phyloP scores from a whole-genome alignment of 768 basidiomycete genomes.

The Punctularia strigosozonata region DNA sequence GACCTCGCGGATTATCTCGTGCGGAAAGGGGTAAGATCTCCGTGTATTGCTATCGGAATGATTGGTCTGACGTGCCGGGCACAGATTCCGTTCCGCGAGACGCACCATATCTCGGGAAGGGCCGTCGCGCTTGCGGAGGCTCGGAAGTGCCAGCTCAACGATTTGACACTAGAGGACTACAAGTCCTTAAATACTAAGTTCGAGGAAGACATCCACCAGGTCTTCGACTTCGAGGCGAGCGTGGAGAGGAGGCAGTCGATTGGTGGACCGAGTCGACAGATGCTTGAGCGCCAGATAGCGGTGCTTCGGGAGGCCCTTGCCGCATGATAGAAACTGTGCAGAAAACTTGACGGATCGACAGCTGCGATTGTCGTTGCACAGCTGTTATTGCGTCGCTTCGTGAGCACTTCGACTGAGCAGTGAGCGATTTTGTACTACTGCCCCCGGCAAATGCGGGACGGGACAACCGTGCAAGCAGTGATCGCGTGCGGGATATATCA shows the following conservation, averaged over 20 bases:
- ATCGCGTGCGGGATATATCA: no score
- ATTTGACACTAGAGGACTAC: slow-evolving; percentile 73
- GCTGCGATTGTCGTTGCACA: background rate
- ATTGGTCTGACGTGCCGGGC: slow-evolving; percentile 1
- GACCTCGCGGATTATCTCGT: slow-evolving; percentile 98
- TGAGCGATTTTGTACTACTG: no score
- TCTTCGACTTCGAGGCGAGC: slow-evolving; percentile 93
- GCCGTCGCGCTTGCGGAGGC: slow-evolving; percentile 92
- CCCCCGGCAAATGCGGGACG: no score
- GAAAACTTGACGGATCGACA: slow-evolving; percentile 14
- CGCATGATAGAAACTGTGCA: no score
- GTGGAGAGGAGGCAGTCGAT: slow-evolving; percentile 89
- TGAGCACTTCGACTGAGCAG: no score
- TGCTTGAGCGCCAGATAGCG: slow-evolving; percentile 77
- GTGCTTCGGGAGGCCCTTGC: slow-evolving; percentile 59
- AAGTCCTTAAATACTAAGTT: slow-evolving; percentile 68
- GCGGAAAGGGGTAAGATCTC: slow-evolving; percentile 78
- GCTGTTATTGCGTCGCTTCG: no score
- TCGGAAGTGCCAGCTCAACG: slow-evolving; percentile 67
- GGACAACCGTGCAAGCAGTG: no score
- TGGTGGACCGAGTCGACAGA: slow-evolving; percentile 79
- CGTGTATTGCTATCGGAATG: background rate
- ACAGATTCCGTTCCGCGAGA: slow-evolving; percentile 96
- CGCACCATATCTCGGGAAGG: slow-evolving; percentile 94
- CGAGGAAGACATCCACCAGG: slow-evolving; percentile 62